A percentile compares a stretch with the other conserved stretches of the same genome.
These are phyloP conservation scores for Eimeria tenella DNA, from an alignment of 169 alveolate species.

Conservation along the genomic window DNA sequence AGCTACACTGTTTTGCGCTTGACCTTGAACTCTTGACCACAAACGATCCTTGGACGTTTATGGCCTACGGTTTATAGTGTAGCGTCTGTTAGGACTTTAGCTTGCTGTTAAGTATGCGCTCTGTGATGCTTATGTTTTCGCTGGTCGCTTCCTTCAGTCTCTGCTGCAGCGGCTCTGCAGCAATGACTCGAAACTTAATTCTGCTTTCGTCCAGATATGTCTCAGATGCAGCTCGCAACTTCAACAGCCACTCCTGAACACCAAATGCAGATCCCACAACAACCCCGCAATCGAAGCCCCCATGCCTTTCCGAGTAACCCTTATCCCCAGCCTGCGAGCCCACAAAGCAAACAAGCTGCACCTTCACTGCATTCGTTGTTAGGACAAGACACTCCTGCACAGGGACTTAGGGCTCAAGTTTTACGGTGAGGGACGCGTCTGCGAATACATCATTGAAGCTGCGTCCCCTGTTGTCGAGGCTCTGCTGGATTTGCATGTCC, in stretches of 20 bases:
- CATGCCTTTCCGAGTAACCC: background rate
- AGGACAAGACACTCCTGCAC: background rate
- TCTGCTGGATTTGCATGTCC: constrained; percentile 1
- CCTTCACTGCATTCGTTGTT: background rate
- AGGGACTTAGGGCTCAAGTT: background rate
- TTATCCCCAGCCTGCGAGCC: background rate
- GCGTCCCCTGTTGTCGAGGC: constrained; percentile 38
- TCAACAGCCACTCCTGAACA: background rate
- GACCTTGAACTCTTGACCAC: no score
- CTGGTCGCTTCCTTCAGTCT: no score
- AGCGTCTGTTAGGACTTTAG: no score
- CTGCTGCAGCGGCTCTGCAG: background rate
- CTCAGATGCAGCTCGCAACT: background rate
- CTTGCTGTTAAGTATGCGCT: no score
- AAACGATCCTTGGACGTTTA: no score
- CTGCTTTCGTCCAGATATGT: background rate
- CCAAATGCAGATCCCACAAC: no score
- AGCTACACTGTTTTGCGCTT: no score
- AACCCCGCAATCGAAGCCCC: no score
- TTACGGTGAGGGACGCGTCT: constrained; percentile 48
- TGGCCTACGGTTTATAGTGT: no score
- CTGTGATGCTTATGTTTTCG: no score
- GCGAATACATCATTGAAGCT: constrained; percentile 52
- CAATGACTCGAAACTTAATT: background rate
- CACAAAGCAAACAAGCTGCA: background rate